phyloP scores from a whole-genome alignment of 2,329 filamentous ascomycete species.

The Claviceps quebecensis region DNA sequence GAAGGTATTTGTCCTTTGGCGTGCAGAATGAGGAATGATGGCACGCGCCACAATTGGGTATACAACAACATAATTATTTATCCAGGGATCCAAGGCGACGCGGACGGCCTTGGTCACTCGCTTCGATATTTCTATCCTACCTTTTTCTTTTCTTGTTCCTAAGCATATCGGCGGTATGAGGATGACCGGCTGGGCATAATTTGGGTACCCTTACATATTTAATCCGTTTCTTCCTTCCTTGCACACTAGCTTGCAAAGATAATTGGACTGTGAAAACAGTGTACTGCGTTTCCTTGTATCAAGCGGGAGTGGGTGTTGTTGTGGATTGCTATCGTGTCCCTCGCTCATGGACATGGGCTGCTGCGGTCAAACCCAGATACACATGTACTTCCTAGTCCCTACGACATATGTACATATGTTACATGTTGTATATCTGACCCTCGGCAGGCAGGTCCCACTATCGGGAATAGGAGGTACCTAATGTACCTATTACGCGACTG shows the following conservation, averaged over 20 bases:
- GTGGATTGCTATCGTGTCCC: no score
- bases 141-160: conserved; percentile 3
- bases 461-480: no score
- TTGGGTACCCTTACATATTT: not conserved
- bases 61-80: conserved; percentile 4
- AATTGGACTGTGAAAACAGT: not conserved
- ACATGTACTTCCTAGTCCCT: no score
- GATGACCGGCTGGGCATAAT: conserved; percentile 2
- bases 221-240: not conserved
- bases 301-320: not conserved
- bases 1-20: not conserved
- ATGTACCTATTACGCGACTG: no score
- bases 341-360: no score
- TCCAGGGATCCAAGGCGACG: conserved; percentile 11
- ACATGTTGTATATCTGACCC: no score
- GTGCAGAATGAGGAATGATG: conserved; percentile 3
- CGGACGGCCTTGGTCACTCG: conserved; percentile 14
- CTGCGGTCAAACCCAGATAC: no score
- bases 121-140: conserved; percentile 7
- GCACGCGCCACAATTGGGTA: conserved; percentile 9
- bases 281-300: not conserved
- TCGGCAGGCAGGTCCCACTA: no score
- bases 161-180: conserved; percentile 4
- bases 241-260: not conserved
- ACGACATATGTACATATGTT: no score